Evolutionary conservation across 169 alveolate genomes (phyloP).

Genomic region (Eimeria sp.): DNA sequence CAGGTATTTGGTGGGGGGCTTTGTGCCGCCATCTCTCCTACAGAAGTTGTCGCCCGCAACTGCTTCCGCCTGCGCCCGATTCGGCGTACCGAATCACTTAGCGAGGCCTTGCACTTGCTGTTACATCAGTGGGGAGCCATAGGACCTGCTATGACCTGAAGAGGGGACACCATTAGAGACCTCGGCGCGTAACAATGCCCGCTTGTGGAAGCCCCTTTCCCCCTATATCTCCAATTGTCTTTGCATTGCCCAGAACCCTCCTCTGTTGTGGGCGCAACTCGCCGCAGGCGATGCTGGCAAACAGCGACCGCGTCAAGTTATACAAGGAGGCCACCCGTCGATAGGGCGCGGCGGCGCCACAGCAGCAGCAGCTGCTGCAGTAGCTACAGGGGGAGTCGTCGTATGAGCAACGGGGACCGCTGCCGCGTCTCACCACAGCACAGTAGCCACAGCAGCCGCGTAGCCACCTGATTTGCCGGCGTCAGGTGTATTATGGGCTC

Average conservation of each 20-base stretch:
- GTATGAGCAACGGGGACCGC: not conserved
- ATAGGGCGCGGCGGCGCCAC: slow-evolving; percentile 8
- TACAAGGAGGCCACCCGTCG: slow-evolving; percentile 60
- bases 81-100: slow-evolving; percentile 33
- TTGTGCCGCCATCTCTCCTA: slow-evolving; percentile 30
- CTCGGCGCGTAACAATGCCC: not conserved
- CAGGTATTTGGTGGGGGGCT: slow-evolving; percentile 17
- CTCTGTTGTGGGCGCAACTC: not conserved
- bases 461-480: not conserved
- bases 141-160: not conserved
- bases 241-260: not conserved
- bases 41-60: slow-evolving; percentile 47
- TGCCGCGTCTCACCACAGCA: not conserved
- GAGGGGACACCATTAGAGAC: not conserved
- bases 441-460: not conserved
- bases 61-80: slow-evolving; percentile 41
- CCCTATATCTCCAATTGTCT: not conserved
- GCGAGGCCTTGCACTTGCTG: not conserved
- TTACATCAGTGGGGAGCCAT: not conserved
- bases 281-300: slow-evolving; percentile 74
- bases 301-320: slow-evolving; percentile 66
- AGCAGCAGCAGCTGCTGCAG: slow-evolving; percentile 9
- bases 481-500: slow-evolving; percentile 79
- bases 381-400: not conserved
- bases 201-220: not conserved